Conservation (phyloP, 108 stramenopile species). For the Skeletonema costatum region DNA sequence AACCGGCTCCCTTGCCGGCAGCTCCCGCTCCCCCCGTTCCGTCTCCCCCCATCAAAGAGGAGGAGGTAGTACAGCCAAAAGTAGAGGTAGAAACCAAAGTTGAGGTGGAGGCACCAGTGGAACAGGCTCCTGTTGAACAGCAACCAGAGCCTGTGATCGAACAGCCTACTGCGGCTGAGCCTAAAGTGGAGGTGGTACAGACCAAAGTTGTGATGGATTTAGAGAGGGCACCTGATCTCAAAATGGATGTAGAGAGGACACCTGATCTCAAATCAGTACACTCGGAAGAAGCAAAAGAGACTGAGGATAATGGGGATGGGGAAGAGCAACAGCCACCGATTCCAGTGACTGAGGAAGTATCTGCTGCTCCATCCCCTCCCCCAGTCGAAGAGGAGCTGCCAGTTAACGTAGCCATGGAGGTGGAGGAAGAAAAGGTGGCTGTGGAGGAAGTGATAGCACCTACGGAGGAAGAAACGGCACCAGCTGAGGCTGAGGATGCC, state of each 20-base stretch:
- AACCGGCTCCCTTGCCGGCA: not conserved
- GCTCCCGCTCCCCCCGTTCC: not conserved
- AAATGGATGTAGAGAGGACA: not conserved
- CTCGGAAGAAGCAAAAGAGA: not conserved
- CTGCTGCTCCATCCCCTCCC: not conserved
- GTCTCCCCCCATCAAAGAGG: not conserved
- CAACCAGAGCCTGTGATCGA: not conserved
- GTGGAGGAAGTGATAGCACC: not conserved
- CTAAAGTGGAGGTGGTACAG: not conserved
- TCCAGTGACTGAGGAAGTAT: not conserved
- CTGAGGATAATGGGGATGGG: not conserved
- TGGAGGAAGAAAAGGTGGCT: too few species aligned
- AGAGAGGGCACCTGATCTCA: not conserved
- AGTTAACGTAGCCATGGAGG: not conserved
- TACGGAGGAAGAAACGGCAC: not conserved
- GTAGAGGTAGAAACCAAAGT: not conserved
- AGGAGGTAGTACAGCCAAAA: not conserved
- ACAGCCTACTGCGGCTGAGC: not conserved
- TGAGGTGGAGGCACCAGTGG: not conserved
- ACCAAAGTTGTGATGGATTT: not conserved
- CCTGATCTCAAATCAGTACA: conserved; percentile 1
- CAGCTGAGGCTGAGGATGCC: not conserved
- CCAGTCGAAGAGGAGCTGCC: not conserved
- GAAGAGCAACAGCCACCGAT: not conserved
- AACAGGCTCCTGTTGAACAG: not conserved